A percentile compares a stretch with the other conserved stretches of the same genome.
Evolutionary conservation across 768 basidiomycete genomes (phyloP).

Genomic region (Kondoa malvinella): DNA sequence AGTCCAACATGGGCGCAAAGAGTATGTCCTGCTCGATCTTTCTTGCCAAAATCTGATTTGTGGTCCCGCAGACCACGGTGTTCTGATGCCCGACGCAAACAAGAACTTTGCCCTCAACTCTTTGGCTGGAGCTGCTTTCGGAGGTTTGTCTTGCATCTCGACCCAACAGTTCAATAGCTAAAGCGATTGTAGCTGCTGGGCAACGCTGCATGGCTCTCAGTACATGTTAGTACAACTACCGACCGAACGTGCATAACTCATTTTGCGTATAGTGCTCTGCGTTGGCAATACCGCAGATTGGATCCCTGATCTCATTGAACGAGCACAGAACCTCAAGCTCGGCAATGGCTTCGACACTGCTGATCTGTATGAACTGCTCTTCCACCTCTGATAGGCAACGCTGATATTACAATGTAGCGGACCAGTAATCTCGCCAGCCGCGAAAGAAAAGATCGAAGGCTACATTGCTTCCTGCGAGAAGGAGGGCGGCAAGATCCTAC

Average conservation of each 20-base stretch:
- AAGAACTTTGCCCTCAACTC: constrained; percentile 82
- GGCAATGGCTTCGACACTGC: constrained; percentile 78
- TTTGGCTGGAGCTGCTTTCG: constrained; percentile 82
- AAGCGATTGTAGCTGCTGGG: constrained; percentile 48
- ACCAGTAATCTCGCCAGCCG: constrained; percentile 48
- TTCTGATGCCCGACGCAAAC: constrained; percentile 44
- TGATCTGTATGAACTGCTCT: constrained; percentile 52
- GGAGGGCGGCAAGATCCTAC: constrained; percentile 68
- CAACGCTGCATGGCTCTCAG: constrained; percentile 96
- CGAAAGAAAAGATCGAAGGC: constrained; percentile 56
- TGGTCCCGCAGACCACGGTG: constrained; percentile 24
- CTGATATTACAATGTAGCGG: constrained; percentile 29
- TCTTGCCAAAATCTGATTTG: neutral
- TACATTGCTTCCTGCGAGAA: constrained; percentile 44
- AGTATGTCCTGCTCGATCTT: constrained; percentile 39
- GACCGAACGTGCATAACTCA: neutral
- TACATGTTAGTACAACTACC: constrained; percentile 43
- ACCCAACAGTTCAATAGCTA: neutral
- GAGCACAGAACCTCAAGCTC: constrained; percentile 61
- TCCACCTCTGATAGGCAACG: neutral
- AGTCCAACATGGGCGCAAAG: constrained; percentile 85
- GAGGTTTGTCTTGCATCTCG: constrained; percentile 28
- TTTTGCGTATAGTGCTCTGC: constrained; percentile 10
- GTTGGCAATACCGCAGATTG: constrained; percentile 63
- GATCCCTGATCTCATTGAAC: constrained; percentile 71